Base-by-base conservation (phyloP, 192 early-diverging fungal genomes). In the Lobosporangium transversale region DNA sequence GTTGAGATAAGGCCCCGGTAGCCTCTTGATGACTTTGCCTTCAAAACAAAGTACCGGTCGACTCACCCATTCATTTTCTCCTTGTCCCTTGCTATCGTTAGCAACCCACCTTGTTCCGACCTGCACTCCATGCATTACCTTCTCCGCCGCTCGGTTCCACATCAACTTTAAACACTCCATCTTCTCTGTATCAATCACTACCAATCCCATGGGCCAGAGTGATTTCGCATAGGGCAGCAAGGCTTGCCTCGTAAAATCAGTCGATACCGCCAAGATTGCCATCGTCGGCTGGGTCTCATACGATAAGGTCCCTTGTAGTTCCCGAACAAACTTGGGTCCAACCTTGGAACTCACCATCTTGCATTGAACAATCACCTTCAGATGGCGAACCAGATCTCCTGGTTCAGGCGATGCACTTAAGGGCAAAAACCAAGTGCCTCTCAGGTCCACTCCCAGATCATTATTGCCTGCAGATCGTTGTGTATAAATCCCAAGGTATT, bases 311-410 rank as follows among this genome's bases (percentile, higher is more conserved):
- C 71, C 71, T 26, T 75, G 71, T 10, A 75, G 52, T 50, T 75
- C 71, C 14, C 71, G 62, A 24, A 75, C 71, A 47, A 32, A 60
- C 15, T 75, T 75, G 2, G 71, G 63, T n/a, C 71, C 71, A 9
- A 75, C 50, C 51, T 66, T 75, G 40, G 56, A 26, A 23, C 21
- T 18, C 43, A 53, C 49, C 45, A 2, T 61, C 42, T 75, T 75
- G 71, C 71, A 75, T 36, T 75, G 71, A n/a, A 75, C 71, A 40
- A 75, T 75, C 24, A 75, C 71, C 45, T 75, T 75, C 10, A 75
- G 53, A 27, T 75, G 71, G 0, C 71, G 71, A 7, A 75, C 71
- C 26, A 49, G 36, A 15, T 75, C 71, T 1, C 71, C 71, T 21
- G 37, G 56, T 26, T 55, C 20, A 3, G 71, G 57, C 4, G 63